phyloP scores from a whole-genome alignment of 495 filamentous ascomycete genomes.

The Hypomontagnella submonticulosa region DNA sequence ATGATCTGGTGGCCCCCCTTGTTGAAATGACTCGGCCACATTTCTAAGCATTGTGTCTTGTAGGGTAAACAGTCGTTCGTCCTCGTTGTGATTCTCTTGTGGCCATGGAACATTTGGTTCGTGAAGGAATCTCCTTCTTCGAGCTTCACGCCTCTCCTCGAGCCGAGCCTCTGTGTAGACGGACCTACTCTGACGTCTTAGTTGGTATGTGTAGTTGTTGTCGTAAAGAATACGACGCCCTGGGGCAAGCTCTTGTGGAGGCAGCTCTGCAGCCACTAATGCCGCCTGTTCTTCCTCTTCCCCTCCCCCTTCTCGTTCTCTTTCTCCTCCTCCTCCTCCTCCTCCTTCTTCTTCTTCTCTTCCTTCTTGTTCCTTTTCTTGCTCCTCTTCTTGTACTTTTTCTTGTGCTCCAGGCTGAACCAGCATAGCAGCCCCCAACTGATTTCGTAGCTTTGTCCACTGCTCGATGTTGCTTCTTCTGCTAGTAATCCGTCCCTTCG shows the following conservation, averaged over 20 bases:
- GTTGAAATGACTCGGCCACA: neutral
- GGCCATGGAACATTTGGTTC: no score
- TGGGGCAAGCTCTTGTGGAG: neutral
- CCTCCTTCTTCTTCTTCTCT: neutral
- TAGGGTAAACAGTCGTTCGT: neutral
- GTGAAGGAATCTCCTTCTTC: no score
- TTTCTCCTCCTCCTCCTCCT: neutral
- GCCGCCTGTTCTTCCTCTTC: neutral
- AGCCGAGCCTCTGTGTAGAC: no score
- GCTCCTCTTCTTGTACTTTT: no score
- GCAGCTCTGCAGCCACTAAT: neutral
- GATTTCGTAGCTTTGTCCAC: conserved; percentile 2
- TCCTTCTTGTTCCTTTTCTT: no score
- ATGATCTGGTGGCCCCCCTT: conserved; percentile 11
- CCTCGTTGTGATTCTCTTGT: neutral
- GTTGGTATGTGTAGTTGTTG: no score
- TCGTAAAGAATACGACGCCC: no score
- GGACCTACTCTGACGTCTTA: no score
- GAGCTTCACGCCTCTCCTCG: no score
- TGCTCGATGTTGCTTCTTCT: conserved; percentile 2
- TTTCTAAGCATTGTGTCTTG: neutral
- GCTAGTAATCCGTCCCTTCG: neutral
- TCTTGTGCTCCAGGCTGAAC: no score
- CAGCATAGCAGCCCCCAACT: no score
- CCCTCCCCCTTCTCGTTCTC: neutral